Base-by-base conservation (phyloP, 345 rosid species). In the Excoecaria agallocha region DNA sequence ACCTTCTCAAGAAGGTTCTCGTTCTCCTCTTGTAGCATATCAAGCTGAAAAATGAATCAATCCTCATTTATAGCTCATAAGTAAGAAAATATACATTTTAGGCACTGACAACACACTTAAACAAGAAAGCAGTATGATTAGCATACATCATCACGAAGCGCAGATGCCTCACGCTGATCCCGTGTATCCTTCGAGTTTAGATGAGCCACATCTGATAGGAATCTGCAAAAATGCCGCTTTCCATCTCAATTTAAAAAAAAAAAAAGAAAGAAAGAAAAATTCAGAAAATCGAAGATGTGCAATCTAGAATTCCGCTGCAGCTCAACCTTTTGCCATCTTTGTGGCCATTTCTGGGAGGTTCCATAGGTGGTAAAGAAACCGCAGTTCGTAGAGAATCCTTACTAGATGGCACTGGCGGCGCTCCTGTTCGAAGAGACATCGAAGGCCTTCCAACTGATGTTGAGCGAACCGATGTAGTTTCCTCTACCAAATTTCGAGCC, bases 141-240 rank as follows among this genome's bases (percentile, higher is more conserved):
- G 22, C 87, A 78, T 88, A 95, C 99, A 80, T 95, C 99, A 85
- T 95, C 99, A 74, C 87, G 94, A 78, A 95, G 97, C 37, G 96
- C 93, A 79, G 98, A 95, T 71, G 94, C 90, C 83, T 90, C 96
- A 45, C 84, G 91, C 76, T 85, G 94, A 86, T 93, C 92, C 73
- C 93, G 92, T 48, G 76, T 39, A 56, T 90, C 91, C 78, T 90
- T 89, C 25, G 77, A 76, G 68, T 76, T 72, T 6, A 51, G 16
- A 68, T 35, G 45, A 25, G 35, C 79, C 52, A 37, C 16, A n/a
- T 80, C 77, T 41, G 79, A 43, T 50, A 76, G 46, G 71, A 80
- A 80, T 68, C 83, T 80, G 79, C 77, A 66, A 35, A 50, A 3
- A 64, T 67, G 39, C 37, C 64, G 67, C 50, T 68, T 57, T 12